Conservation (phyloP, 257 asterid genomes). For the Gynochthodes officinalis region DNA sequence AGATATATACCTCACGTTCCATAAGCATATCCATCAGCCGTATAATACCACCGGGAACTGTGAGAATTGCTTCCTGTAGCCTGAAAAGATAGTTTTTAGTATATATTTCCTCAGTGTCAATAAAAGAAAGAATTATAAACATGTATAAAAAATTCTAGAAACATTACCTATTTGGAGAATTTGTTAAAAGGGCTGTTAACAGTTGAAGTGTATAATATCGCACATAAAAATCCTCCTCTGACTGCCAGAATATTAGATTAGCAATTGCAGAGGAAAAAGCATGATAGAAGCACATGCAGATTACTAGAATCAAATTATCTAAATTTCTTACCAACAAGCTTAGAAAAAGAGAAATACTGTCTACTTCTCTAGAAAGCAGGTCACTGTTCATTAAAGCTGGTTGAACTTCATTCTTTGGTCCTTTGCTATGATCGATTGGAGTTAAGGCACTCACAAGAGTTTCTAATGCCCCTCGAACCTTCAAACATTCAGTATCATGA, state of each 20-base stretch:
- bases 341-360: constrained; percentile 79
- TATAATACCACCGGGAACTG: constrained; percentile 85
- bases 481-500: constrained; percentile 30
- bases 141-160: constrained; percentile 9
- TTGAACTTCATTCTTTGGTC: constrained; percentile 66
- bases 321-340: constrained; percentile 72
- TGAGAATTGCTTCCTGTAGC: constrained; percentile 94
- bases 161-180: constrained; percentile 74
- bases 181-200: constrained; percentile 83
- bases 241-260: constrained; percentile 48
- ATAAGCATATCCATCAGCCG: constrained; percentile 98
- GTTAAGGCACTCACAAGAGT: constrained; percentile 76
- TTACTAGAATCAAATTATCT: constrained; percentile 12
- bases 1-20: constrained; percentile 90
- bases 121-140: constrained; percentile 4
- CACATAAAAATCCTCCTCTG: constrained; percentile 95
- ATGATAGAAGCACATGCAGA: constrained; percentile 17
- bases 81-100: constrained; percentile 40
- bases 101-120: constrained; percentile 9
- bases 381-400: constrained; percentile 86
- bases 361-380: constrained; percentile 84
- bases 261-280: constrained; percentile 16
- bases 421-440: constrained; percentile 63
- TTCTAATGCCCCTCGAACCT: constrained; percentile 92
- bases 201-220: constrained; percentile 86